Conservation (phyloP, 306 rosid species). For the Senna tora region DNA sequence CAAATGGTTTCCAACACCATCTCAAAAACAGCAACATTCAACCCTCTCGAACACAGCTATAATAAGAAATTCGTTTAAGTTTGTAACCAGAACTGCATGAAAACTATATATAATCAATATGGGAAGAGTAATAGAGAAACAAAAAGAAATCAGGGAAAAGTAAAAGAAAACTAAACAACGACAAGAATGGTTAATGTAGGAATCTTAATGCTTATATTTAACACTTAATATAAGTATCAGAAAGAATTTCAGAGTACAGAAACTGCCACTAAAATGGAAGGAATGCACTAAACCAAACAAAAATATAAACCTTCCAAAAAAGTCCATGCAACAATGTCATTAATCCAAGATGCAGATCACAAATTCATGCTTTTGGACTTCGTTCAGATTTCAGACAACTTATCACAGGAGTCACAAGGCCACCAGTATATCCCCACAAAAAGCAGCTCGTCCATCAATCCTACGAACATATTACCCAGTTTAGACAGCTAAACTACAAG, state of each 20-base stretch:
- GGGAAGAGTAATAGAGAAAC: not conserved
- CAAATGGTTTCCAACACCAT: slow-evolving; percentile 3
- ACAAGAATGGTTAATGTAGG: slow-evolving; percentile 3
- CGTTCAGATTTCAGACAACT: not conserved
- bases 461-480: slow-evolving; percentile 38
- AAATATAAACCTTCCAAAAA: slow-evolving; percentile 52
- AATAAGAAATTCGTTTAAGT: slow-evolving; percentile 31
- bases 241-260: slow-evolving; percentile 39
- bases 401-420: slow-evolving; percentile 22
- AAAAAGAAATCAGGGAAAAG: not conserved
- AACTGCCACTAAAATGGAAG: slow-evolving; percentile 40
- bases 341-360: slow-evolving; percentile 39
- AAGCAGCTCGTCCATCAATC: slow-evolving; percentile 43
- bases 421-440: slow-evolving; percentile 1
- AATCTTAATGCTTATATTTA: slow-evolving; percentile 30
- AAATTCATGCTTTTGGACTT: slow-evolving; percentile 37
- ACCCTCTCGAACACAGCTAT: slow-evolving; percentile 53
- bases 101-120: not conserved
- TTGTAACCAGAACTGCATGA: slow-evolving; percentile 33
- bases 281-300: slow-evolving; percentile 48
- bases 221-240: slow-evolving; percentile 18
- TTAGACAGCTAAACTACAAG: slow-evolving; percentile 5
- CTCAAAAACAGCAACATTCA: slow-evolving; percentile 47
- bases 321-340: slow-evolving; percentile 37
- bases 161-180: not conserved